Evolutionary conservation across 345 rosid genomes (phyloP), one percentile per base, ranked within the genome.

Genomic region (Salix dunnii): DNA sequence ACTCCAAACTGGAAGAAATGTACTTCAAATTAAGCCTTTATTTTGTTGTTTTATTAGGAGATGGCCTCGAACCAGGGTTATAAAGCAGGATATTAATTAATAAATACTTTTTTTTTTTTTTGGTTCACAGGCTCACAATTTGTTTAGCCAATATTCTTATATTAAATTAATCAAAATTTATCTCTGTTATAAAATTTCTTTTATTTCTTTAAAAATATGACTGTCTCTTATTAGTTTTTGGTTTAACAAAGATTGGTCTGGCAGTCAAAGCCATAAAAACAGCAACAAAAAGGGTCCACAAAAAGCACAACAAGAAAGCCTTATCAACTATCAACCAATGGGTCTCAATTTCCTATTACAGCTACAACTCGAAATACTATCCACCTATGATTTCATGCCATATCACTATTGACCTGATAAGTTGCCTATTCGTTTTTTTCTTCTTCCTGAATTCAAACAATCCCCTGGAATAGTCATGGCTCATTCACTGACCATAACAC

Each of bases 281-380:
- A 64, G 35, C 17, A 28, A 3, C 28, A 30, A 7, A 66, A 71
- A 48, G 83, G 82, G 75, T 74, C 85, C 83, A 76, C 83, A 31
- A 1, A 38, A 53, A 18, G 17, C 46, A 7, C 49, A 62, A 14
- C 3, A 46, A 4, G 48, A 43, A 35, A 77, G 73, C 82, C 91
- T 88, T 91, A 88, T 91, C 91, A 30, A 70, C 27, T 38, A 25
- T 55, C 76, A 80, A 43, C 95, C 91, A 88, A 88, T 87, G 79
- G 83, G 70, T 10, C 72, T 40, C 72, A 71, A 68, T 49, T 76
- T 28, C 43, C 60, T 13, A 63, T 60, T 20, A 7, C 71, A 79
- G 76, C 76, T 77, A 77, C 60, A 77, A 55, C 72, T 66, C 70
- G 72, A 43, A 80, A 74, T 82, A 49, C 75, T 51, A 76, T 82